Evolutionary conservation across 176 grass and related monocot genomes (phyloP), one percentile per base, ranked within the genome.

Genomic region (Paspalum vaginatum): DNA sequence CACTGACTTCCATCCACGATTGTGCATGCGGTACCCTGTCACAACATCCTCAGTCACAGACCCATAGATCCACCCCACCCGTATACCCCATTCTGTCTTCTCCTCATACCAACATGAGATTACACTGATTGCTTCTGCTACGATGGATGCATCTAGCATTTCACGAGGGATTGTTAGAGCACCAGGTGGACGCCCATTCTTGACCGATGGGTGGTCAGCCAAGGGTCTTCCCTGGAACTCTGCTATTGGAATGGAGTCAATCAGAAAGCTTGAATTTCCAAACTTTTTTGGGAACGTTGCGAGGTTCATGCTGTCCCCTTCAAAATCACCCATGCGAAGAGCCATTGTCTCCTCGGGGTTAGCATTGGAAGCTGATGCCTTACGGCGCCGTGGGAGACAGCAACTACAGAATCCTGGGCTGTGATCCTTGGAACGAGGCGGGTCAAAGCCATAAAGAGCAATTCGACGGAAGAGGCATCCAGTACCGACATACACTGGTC

Each of bases 81-180:
- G 77, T 25, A 43, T 72, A 18, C 95, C 95, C 95, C 96, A 98
- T 65, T 98, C 96, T 1, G 96, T 98, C 81, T 98, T 98, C 90
- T 98, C 95, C 88, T 98, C 96, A 1, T 98, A 98, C 96, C 96
- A 98, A 40, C 96, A 98, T 26, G 96, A 98, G 72, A 98, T 85
- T 54, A 98, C 96, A 70, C 92, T 93, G 82, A 98, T 93, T 13
- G 90, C 96, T 85, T 98, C 96, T 50, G 96, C 96, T 27, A 95
- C 96, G 5, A 92, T 89, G 47, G 92, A 93, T 40, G 92, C 96
- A 75, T 98, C 96, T 6, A 98, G 84, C 61, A 88, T 85, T 68
- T 98, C 92, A 37, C 96, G 81, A 11, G 96, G 92, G 27, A 98
- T 82, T 57, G 96, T 95, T 37, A 95, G 86, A 52, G 96, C 96